Evolutionary conservation across 371 early-diverging fungal species (phyloP), one percentile per base, ranked within the genome.

Genomic region (Mortierella sp.): DNA sequence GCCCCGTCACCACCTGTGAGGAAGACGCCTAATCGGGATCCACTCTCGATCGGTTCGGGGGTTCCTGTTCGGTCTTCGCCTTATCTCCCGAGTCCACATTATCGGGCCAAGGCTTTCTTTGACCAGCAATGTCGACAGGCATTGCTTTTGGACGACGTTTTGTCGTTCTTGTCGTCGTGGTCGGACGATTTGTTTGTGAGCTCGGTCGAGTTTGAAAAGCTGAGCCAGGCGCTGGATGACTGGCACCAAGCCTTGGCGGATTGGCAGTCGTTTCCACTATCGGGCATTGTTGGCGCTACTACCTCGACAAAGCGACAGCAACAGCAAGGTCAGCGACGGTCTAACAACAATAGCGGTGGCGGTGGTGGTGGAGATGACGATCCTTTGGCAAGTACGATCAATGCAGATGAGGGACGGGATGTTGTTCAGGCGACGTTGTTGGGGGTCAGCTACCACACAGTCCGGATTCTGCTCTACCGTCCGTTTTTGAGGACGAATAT

Each of bases 101-200:
- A 66, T n/a, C 78, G 83, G 22, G 68, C 78, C 3, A 70, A 74
- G 63, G 53, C 73, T 4, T 78, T 77, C 31, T 83, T 78, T 65
- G 83, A 83, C 40, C 83, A 83, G 34, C 83, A 83, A 39, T 83
- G 83, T 50, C 78, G 83, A 53, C 83, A 78, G 61, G 79, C 78
- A 13, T 43, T 83, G 1, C 53, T 83, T 19, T 45, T 83, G 43
- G 79, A 83, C 26, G 83, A 75, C 19, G 75, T 83, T 22, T 70
- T 78, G 5, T 64, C 69, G 13, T 83, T 83, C 48, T 31, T 83
- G 47, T 71, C 75, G 11, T 77, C 83, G 0, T 83, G 78, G 83
- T 72, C 79, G 14, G 83, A 83, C 5, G 75, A 83, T 66, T 34
- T 78, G 64, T 83, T 83, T 75, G 83, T 83, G 50, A 70, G 69